These are phyloP conservation scores for Neonectria ditissima DNA, from an alignment of 2,329 filamentous ascomycete genomes.

Conservation along the genomic window DNA sequence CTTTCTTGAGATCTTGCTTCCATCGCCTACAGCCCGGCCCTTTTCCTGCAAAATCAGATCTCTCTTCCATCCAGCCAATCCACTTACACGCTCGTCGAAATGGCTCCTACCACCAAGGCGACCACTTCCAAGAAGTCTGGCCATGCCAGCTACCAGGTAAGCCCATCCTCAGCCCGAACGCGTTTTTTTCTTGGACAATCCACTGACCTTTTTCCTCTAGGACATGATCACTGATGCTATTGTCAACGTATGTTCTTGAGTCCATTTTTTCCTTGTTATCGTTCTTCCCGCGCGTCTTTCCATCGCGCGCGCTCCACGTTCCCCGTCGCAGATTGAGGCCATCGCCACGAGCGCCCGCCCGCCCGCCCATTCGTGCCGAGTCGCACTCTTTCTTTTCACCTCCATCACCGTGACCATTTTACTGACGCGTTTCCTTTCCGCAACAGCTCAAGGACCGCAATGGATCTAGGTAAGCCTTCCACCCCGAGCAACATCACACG, in stretches of 20 bases:
- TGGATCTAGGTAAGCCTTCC: slow-evolving; percentile 59
- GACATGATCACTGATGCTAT: slow-evolving; percentile 74
- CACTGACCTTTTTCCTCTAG: slow-evolving; percentile 49
- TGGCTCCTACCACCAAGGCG: slow-evolving; percentile 68
- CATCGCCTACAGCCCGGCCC: slow-evolving; percentile 43
- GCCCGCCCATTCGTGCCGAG: slow-evolving; percentile 21
- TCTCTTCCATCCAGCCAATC: slow-evolving; percentile 36
- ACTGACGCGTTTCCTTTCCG: slow-evolving; percentile 54
- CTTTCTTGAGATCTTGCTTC: slow-evolving; percentile 33
- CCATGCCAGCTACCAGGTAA: slow-evolving; percentile 71
- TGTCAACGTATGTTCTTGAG: slow-evolving; percentile 63
- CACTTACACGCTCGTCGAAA: slow-evolving; percentile 52
- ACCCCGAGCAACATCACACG: slow-evolving; percentile 21
- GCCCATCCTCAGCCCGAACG: slow-evolving; percentile 43
- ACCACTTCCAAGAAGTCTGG: slow-evolving; percentile 61
- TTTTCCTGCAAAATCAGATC: slow-evolving; percentile 30
- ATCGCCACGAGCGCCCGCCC: slow-evolving; percentile 34
- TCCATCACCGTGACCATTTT: slow-evolving; percentile 30
- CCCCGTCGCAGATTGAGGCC: slow-evolving; percentile 39
- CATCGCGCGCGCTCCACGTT: slow-evolving; percentile 39
- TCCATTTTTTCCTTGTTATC: slow-evolving; percentile 41
- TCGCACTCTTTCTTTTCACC: slow-evolving; percentile 27
- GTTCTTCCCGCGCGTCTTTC: slow-evolving; percentile 53
- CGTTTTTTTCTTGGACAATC: slow-evolving; percentile 8
- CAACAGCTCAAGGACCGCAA: slow-evolving; percentile 72